These are phyloP conservation scores for Fonsecaea nubica DNA, from an alignment of 2,329 filamentous ascomycete species.

Conservation along the genomic window DNA sequence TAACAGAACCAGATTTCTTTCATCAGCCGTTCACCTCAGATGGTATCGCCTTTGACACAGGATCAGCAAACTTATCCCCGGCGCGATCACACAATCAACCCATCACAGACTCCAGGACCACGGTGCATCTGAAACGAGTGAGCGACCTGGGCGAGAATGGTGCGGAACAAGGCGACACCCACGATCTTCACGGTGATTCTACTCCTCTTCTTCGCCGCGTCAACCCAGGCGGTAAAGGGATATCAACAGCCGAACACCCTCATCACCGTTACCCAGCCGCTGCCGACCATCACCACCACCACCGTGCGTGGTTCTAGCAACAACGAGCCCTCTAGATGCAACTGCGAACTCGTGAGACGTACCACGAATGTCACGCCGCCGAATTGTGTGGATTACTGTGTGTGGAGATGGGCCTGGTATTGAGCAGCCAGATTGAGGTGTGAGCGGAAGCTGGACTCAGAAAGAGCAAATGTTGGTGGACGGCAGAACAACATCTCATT, in stretches of 20 bases:
- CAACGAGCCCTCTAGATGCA: conserved; percentile 1
- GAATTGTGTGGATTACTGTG: conserved; percentile 23
- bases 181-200: background rate
- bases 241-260: conserved; percentile 9
- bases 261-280: conserved; percentile 6
- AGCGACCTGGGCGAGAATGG: background rate
- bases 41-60: background rate
- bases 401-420: conserved; percentile 23
- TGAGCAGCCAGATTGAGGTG: background rate
- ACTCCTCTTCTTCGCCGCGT: background rate
- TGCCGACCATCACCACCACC: background rate
- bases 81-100: background rate
- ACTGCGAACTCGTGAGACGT: conserved; percentile 17
- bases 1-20: background rate
- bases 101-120: background rate
- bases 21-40: background rate
- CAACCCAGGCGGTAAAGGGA: conserved; percentile 8
- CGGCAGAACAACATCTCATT: background rate
- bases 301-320: background rate
- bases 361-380: conserved; percentile 15
- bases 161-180: background rate
- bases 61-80: background rate
- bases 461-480: background rate
- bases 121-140: background rate
- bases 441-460: background rate